Evolutionary conservation across 2,329 filamentous ascomycete genomes (phyloP), one percentile per base, ranked within the genome.

Genomic region (Claviceps monticola): DNA sequence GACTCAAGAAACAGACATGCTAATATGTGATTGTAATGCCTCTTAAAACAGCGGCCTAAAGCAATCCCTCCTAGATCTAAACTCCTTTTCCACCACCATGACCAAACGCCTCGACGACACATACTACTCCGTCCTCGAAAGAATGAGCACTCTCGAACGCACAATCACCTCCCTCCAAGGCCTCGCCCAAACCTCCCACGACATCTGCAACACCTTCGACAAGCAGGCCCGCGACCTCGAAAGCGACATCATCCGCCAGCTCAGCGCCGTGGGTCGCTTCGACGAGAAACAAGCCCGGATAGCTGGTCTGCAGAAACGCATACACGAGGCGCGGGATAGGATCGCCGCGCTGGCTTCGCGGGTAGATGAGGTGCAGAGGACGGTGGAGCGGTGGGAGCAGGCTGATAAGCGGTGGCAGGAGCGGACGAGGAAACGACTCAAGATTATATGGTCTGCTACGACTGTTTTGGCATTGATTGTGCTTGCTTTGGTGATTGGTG

Each of bases 71-170:
- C 61, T 64, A 23, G 70, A 75, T 48, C 71, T 89, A 11, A 75
- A 74, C 58, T 68, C 74, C 36, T 74, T 82, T 62, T 84, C 84
- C 21, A 74, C 79, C 51, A 67, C 73, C 21, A 79, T 82, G 23
- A 86, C 82, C 16, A 74, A 76, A 54, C 76, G 76, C 37, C 76
- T 91, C 43, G 85, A 90, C 63, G 79, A 84, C 53, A 83, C 83
- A 3, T 90, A 89, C 67, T 85, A 86, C 56, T 78, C 79, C 0
- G 76, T 89, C 9, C 71, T 88, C 34, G 82, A 87, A 62, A 86
- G 84, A 61, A 74, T 85, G 48, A 75, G 75, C 48, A 65, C 74
- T 1, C 70, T 90, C 39, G 82, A 83, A 51, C 75, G 72, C 57
- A 87, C 81, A 1, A 76, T 89, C 41, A 64, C 71, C 5, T 76